Conservation (phyloP, 306 rosid genomes). For the Acmispon strigosus region DNA sequence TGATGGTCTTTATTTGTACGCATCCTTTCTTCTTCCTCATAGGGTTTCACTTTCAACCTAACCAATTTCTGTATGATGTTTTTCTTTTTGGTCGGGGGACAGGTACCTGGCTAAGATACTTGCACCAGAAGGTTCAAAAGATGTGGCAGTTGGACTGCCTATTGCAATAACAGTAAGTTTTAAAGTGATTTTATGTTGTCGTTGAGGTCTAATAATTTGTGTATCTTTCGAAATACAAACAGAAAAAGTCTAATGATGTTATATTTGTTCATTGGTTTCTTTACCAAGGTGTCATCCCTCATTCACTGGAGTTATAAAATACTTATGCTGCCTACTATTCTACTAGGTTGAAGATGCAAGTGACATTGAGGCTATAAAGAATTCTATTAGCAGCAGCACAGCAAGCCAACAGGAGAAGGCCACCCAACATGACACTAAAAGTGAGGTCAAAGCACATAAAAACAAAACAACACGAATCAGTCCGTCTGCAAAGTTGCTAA, state of each 20-base stretch:
- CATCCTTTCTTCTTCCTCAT: constrained; percentile 5
- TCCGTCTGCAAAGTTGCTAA: constrained; percentile 88
- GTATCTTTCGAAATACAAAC: constrained; percentile 11
- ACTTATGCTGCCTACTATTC: constrained; percentile 18
- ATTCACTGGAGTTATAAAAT: constrained; percentile 25
- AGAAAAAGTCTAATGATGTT: background rate
- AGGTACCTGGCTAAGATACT: constrained; percentile 91
- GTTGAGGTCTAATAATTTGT: background rate
- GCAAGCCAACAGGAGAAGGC: constrained; percentile 51
- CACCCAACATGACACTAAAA: constrained; percentile 29
- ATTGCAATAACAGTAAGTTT: constrained; percentile 92
- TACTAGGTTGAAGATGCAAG: constrained; percentile 80
- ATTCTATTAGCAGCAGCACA: constrained; percentile 40
- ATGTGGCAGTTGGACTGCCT: constrained; percentile 87
- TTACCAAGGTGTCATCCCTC: background rate
- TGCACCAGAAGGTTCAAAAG: constrained; percentile 86
- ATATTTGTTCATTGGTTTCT: background rate
- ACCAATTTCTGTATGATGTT: constrained; percentile 1
- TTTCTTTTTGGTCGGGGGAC: background rate
- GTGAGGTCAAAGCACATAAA: constrained; percentile 36
- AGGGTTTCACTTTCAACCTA: background rate
- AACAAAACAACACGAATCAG: constrained; percentile 55
- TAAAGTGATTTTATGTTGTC: background rate
- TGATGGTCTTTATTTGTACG: background rate
- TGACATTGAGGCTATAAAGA: constrained; percentile 70